phyloP scores from a whole-genome alignment of 768 basidiomycete species.

The Lactarius indigo region DNA sequence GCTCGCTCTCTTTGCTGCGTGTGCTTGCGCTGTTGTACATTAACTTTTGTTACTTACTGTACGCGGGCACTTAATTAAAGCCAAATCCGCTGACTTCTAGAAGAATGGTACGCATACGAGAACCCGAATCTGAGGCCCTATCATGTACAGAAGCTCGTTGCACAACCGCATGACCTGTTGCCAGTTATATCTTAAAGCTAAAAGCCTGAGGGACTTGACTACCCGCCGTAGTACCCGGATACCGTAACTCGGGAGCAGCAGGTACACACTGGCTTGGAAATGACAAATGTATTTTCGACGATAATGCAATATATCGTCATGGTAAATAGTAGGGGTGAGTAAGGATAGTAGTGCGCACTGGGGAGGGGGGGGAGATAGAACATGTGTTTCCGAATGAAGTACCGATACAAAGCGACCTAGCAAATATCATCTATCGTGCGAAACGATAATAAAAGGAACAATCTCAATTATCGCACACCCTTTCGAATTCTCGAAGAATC shows the following conservation, averaged over 20 bases:
- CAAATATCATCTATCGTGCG: neutral
- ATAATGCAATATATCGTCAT: neutral
- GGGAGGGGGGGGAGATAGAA: neutral
- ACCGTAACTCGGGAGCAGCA: too few relatives aligned
- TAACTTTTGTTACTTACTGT: neutral
- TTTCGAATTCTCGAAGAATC: neutral
- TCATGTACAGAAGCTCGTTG: too few relatives aligned
- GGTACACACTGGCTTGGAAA: too few relatives aligned
- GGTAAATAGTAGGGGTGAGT: neutral
- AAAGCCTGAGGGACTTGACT: too few relatives aligned
- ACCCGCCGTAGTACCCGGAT: too few relatives aligned
- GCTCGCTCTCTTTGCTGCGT: neutral
- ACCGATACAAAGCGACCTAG: neutral
- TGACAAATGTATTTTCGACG: neutral
- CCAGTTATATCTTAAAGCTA: neutral
- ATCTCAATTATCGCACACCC: neutral
- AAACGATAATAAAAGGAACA: neutral
- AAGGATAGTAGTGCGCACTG: neutral
- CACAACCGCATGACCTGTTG: neutral
- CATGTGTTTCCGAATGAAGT: neutral
- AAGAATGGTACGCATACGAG: neutral
- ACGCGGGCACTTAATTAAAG: neutral
- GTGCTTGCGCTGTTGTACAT: neutral
- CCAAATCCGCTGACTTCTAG: neutral
- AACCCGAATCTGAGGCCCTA: neutral